Evolutionary conservation across 345 rosid species (phyloP).

Genomic region (Eucalyptus dawsonii): DNA sequence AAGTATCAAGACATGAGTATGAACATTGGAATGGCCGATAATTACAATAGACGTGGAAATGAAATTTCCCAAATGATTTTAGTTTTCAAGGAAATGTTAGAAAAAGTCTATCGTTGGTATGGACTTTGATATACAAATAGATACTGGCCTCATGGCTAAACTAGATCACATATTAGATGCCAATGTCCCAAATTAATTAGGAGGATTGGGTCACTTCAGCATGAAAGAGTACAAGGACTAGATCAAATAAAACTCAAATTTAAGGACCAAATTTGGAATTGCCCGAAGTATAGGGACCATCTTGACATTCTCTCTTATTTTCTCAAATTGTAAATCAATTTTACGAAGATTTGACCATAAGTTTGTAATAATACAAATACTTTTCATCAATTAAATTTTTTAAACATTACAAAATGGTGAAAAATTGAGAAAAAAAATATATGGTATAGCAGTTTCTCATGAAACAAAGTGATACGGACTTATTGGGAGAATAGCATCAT

Average conservation of each 20-base stretch:
- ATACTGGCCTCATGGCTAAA: neutral
- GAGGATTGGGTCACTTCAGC: neutral
- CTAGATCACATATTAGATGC: rapidly evolving
- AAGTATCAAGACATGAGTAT: neutral
- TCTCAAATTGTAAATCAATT: too few species aligned
- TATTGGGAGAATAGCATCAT: rapidly evolving
- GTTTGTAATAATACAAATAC: too few species aligned
- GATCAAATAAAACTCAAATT: too few species aligned
- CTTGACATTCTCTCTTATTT: neutral
- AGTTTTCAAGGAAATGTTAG: rapidly evolving
- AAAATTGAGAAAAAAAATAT: too few species aligned
- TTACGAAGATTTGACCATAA: neutral
- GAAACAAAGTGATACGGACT: neutral
- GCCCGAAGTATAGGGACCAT: rapidly evolving
- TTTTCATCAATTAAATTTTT: neutral
- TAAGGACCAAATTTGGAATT: neutral
- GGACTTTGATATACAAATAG: neutral
- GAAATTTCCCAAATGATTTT: neutral
- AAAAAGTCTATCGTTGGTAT: rapidly evolving
- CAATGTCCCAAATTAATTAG: neutral
- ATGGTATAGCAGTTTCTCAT: rapidly evolving
- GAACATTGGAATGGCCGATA: neutral
- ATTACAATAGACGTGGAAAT: too few species aligned
- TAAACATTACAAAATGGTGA: neutral
- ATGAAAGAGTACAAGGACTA: rapidly evolving